Evolutionary conservation across 441 rosid genomes (phyloP).

Genomic region (Populus hybrid): DNA sequence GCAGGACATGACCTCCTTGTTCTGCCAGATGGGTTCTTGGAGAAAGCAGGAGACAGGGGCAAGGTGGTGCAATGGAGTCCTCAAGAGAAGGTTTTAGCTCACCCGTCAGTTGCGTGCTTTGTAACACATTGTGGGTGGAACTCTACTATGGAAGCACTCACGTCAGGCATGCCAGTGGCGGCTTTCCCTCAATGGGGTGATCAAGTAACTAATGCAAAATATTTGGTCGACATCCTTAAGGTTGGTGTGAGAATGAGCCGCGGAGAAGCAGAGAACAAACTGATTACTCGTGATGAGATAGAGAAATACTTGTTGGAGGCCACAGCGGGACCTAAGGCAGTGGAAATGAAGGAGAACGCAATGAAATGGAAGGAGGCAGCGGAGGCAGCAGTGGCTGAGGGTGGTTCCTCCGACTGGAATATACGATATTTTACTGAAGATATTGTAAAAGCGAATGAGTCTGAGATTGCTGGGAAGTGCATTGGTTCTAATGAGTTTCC

Average conservation of each 20-base stretch:
- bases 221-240: constrained; percentile 57
- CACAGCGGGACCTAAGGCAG: constrained; percentile 48
- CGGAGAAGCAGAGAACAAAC: constrained; percentile 55
- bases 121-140: constrained; percentile 93
- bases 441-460: constrained; percentile 37
- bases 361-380: constrained; percentile 66
- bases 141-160: constrained; percentile 69
- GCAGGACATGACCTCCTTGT: constrained; percentile 20
- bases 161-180: constrained; percentile 58
- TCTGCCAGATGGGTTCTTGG: constrained; percentile 56
- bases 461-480: background rate
- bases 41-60: constrained; percentile 54
- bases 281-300: constrained; percentile 60
- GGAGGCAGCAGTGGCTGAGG: constrained; percentile 60
- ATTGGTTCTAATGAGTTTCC: background rate
- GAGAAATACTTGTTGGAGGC: constrained; percentile 54
- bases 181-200: constrained; percentile 91
- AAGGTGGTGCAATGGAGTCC: constrained; percentile 69
- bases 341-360: constrained; percentile 53
- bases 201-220: constrained; percentile 73
- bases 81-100: constrained; percentile 66
- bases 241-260: constrained; percentile 65
- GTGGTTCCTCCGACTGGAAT: constrained; percentile 69
- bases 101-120: constrained; percentile 61
- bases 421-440: constrained; percentile 60